phyloP scores from a whole-genome alignment of 495 filamentous ascomycete genomes.

The Trichoderma reesei region DNA sequence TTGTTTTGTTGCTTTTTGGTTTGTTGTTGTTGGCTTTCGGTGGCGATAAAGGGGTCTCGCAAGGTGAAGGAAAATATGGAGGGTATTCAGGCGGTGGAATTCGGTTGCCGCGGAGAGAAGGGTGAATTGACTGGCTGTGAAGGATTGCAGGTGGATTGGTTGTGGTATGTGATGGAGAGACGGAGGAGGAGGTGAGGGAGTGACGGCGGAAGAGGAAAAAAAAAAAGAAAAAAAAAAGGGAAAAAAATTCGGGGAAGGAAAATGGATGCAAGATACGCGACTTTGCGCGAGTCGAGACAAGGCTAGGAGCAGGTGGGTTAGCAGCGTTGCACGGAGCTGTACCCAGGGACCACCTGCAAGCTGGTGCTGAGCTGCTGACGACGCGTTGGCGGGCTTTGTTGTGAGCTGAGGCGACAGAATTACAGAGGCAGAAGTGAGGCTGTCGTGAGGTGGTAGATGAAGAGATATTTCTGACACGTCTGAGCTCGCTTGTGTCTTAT shows the following conservation, averaged over 20 bases:
- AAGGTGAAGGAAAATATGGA: not conserved
- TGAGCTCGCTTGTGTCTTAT: too few species aligned
- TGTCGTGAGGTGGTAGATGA: too few species aligned
- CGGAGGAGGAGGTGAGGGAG: not conserved
- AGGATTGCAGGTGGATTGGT: too few species aligned
- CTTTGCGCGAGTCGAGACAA: constrained; percentile 5
- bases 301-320: not conserved
- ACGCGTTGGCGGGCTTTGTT: too few species aligned
- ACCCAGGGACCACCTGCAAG: too few species aligned
- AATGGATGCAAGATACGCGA: not conserved
- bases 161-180: not conserved
- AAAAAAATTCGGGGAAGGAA: not conserved
- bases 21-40: too few species aligned
- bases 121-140: too few species aligned
- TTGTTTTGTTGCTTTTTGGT: too few species aligned
- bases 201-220: not conserved
- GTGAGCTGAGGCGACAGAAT: too few species aligned
- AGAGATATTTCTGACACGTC: too few species aligned
- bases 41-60: not conserved
- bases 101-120: not conserved
- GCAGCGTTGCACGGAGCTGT: not conserved
- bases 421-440: too few species aligned
- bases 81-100: not conserved
- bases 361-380: too few species aligned
- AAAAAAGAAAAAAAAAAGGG: not conserved